Base-by-base conservation (phyloP, 1,284 basidiomycete genomes). In the Psilocybe mexicana region DNA sequence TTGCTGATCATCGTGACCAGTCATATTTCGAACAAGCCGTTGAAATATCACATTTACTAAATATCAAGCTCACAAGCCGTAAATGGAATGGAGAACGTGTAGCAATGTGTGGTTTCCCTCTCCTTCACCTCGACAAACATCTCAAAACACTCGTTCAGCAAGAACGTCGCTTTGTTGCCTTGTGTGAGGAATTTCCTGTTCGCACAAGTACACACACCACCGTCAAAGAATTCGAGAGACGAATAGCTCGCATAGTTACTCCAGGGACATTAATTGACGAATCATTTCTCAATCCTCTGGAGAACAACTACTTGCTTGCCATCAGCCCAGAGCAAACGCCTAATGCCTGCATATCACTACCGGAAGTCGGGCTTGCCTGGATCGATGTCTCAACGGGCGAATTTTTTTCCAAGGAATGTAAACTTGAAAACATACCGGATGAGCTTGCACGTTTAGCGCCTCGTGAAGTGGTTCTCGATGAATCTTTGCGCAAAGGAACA, bases 371-470 rank as follows among this genome's bases (percentile, higher is more conserved):
- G 2, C 75, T 97, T 33, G 93, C 94, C 2, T 97, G 94, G 88
- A 93, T 93, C 28, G 96, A 98, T 69, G 85, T 96, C n/a, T 95
- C 94, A 3, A 97, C 95, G 0, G 94, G 95, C 60, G 93, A 96
- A 67, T 94, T 96, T 72, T 95, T 92, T 72, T 88, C 90, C 1
- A 92, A 91, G 65, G 71, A 73, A 3, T 79, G 83, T 1, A 74
- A 78, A 2, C 58, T 80, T 2, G 82, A 84, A 8, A 76, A 74
- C 46, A 74, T 98, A 23, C 84, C 85, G 59, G 93, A 97, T 69
- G 90, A 96, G 63, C 76, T 97, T n/a, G 85, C 86, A 7, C 85
- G 94, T 14, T 89, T 97, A 52, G 75, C 77, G 12, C 94, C 95
- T 3, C 84, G 84, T 46, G 95, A 97, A 70, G 82, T 96, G 45